Evolutionary conservation across 2,329 filamentous ascomycete species (phyloP).

Genomic region (Fusarium decemcellulare): DNA sequence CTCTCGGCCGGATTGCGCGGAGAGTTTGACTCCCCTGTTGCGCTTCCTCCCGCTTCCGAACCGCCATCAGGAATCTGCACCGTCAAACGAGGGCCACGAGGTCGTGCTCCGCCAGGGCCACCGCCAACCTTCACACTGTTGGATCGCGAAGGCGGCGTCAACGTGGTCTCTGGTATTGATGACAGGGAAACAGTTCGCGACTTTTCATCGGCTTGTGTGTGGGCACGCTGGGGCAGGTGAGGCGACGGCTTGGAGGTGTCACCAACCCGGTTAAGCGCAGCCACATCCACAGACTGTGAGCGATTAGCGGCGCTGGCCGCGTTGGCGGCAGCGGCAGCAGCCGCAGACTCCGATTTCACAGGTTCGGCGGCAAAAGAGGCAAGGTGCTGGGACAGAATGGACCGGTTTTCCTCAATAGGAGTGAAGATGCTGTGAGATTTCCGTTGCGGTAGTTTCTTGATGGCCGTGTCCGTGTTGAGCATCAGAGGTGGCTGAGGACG

Average conservation of each 20-base stretch:
- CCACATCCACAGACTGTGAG: conserved; percentile 76
- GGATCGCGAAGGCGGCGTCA: conserved; percentile 82
- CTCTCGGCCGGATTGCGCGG: conserved; percentile 71
- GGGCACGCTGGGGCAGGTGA: conserved; percentile 64
- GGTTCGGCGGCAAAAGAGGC: conserved; percentile 74
- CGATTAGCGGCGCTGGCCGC: conserved; percentile 57
- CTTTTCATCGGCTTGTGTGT: conserved; percentile 63
- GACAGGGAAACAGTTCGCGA: conserved; percentile 68
- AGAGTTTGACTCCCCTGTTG: conserved; percentile 79
- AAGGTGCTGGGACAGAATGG: conserved; percentile 88
- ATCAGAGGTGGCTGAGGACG: conserved; percentile 59
- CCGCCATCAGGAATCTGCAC: conserved; percentile 96
- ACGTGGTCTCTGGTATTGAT: conserved; percentile 73
- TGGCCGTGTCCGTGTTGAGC: conserved; percentile 65
- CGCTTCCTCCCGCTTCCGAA: conserved; percentile 78
- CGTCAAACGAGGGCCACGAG: conserved; percentile 83
- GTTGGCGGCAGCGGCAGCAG: conserved; percentile 46
- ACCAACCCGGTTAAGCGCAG: conserved; percentile 66
- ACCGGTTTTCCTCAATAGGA: conserved; percentile 93
- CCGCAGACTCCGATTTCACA: conserved; percentile 54
- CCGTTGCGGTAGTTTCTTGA: conserved; percentile 78
- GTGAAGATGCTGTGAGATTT: conserved; percentile 97
- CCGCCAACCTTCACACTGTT: conserved; percentile 77
- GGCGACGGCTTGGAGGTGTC: conserved; percentile 65
- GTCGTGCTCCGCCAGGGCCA: conserved; percentile 75